Evolutionary conservation across 2,329 filamentous ascomycete genomes (phyloP), one percentile per base, ranked within the genome.

Genomic region (Microcera coccophila): DNA sequence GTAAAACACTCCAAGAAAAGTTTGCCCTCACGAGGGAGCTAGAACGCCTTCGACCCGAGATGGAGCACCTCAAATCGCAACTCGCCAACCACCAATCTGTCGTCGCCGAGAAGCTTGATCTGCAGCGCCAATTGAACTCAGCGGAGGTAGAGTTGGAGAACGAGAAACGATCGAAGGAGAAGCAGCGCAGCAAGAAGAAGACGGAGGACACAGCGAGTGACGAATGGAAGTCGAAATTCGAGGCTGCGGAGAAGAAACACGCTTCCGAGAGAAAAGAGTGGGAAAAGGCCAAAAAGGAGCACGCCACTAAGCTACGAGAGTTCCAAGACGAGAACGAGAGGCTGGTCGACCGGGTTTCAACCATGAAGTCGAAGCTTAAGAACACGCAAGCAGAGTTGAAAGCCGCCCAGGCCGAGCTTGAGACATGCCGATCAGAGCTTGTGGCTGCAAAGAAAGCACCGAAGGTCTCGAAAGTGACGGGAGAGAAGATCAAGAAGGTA

Each of bases 61-160:
- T 80, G 14, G 75, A 81, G 31, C 75, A 80, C 42, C 65, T 82
- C 19, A 68, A 70, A 49, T 72, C 75, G 3, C 76, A 81, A 54
- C 62, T 81, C 10, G 59, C 68, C 20, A 71, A 74, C 12, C 81
- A 90, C 41, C 82, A 90, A 57, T 75, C 78, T 2, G 70, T 87
- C 10, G 71, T 94, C 14, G 74, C 84, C 2, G 89, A 95, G 60
- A 95, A 94, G 63, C 73, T 91, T 35, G 76, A 84, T 2, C 68
- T 96, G 12, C 84, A 93, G 60, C 82, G 86, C 36, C 87, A 93
- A 64, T 65, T 95, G 20, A 84, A 77, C 58, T 81, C 84, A 2
- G 65, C 90, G 3, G 86, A 95, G 62, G 82, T 88, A 33, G 86
- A 95, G 55, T 74, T 95, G 2, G 87, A 90, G 51, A 87, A 86